Conservation (phyloP, 2,329 filamentous ascomycete species). For the Uncinocarpus reesii region DNA sequence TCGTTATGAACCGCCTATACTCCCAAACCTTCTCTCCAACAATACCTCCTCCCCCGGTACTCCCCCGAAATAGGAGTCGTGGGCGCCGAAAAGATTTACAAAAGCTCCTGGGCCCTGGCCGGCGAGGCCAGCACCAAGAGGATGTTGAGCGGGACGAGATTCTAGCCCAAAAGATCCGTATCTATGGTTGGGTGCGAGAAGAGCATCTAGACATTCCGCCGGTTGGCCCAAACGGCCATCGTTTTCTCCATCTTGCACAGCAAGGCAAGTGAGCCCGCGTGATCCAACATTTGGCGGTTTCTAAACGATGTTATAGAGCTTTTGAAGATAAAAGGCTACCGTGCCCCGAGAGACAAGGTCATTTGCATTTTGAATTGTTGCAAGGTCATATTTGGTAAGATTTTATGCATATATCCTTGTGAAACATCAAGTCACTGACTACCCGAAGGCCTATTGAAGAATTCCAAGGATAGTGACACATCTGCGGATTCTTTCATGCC, state of each 20-base stretch:
- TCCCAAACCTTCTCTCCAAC: slow-evolving; percentile 92
- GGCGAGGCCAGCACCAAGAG: slow-evolving; percentile 91
- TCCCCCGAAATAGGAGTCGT: slow-evolving; percentile 49
- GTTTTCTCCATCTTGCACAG: slow-evolving; percentile 80
- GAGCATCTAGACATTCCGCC: slow-evolving; percentile 86
- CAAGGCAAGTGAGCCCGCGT: slow-evolving; percentile 49
- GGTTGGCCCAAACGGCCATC: slow-evolving; percentile 72
- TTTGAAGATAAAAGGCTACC: slow-evolving; percentile 90
- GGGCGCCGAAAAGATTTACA: slow-evolving; percentile 59
- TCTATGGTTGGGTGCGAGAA: slow-evolving; percentile 90
- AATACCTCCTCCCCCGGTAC: slow-evolving; percentile 68
- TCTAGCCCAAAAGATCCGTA: slow-evolving; percentile 90
- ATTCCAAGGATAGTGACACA: slow-evolving; percentile 74
- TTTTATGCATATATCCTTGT: slow-evolving; percentile 3
- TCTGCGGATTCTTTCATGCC: slow-evolving; percentile 95
- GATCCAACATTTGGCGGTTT: neutral
- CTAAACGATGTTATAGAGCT: slow-evolving; percentile 52
- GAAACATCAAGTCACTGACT: slow-evolving; percentile 16
- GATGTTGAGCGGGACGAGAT: slow-evolving; percentile 94
- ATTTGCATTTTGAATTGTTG: slow-evolving; percentile 98
- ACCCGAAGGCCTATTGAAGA: slow-evolving; percentile 62
- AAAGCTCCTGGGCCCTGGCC: slow-evolving; percentile 63
- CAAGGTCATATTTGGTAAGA: slow-evolving; percentile 89
- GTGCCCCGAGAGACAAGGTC: slow-evolving; percentile 95
- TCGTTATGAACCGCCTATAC: slow-evolving; percentile 97